These are phyloP conservation scores for Trichophaea hybrida DNA, from an alignment of 2,329 filamentous ascomycete genomes.

Conservation along the genomic window DNA sequence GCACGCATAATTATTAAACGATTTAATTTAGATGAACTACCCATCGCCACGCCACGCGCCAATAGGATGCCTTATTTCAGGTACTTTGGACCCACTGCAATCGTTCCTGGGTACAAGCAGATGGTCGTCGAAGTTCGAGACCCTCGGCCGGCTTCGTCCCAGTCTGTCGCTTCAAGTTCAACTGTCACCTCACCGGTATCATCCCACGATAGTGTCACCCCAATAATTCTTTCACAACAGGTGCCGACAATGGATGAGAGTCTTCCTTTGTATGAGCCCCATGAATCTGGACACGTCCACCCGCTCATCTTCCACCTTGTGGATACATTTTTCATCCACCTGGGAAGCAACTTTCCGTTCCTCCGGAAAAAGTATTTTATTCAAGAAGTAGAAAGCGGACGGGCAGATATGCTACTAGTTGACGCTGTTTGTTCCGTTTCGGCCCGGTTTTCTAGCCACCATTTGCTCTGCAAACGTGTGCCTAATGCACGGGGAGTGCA, in stretches of 20 bases:
- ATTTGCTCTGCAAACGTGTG: slow-evolving; percentile 30
- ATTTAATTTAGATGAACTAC: slow-evolving; percentile 12
- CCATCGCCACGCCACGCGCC: slow-evolving; percentile 10
- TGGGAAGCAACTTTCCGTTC: slow-evolving; percentile 79
- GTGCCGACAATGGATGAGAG: slow-evolving; percentile 24
- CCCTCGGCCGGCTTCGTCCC: slow-evolving; percentile 34
- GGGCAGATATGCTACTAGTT: slow-evolving; percentile 68
- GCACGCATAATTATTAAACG: background rate
- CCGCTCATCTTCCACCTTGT: slow-evolving; percentile 62
- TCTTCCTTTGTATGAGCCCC: slow-evolving; percentile 59
- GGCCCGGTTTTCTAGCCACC: slow-evolving; percentile 58
- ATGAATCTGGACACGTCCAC: slow-evolving; percentile 48
- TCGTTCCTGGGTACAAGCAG: slow-evolving; percentile 82
- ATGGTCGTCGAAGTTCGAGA: slow-evolving; percentile 70
- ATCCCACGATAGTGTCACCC: slow-evolving; percentile 16
- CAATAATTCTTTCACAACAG: slow-evolving; percentile 30
- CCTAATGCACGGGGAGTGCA: slow-evolving; percentile 49
- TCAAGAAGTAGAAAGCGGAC: slow-evolving; percentile 63
- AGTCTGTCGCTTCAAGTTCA: slow-evolving; percentile 44
- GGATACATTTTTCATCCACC: slow-evolving; percentile 64
- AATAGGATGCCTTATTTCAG: slow-evolving; percentile 60
- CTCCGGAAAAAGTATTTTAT: slow-evolving; percentile 58
- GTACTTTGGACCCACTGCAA: slow-evolving; percentile 81
- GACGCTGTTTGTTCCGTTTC: slow-evolving; percentile 73
- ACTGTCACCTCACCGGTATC: slow-evolving; percentile 41